phyloP scores from a whole-genome alignment of 2,329 filamentous ascomycete species.

The Coniosporium tulheliwenetii region DNA sequence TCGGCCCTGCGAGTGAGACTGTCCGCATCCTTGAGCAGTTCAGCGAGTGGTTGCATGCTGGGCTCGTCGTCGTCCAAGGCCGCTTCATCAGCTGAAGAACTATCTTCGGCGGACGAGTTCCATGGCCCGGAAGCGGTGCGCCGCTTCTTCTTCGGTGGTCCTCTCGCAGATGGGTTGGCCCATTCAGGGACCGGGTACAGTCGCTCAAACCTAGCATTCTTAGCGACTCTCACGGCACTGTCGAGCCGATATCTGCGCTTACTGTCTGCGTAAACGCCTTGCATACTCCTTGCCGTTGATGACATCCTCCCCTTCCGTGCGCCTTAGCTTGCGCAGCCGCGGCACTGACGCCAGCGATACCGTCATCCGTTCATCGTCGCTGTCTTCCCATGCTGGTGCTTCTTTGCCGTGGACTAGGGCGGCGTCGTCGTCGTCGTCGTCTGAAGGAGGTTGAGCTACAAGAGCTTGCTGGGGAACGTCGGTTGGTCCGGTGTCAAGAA shows the following conservation, averaged over 20 bases:
- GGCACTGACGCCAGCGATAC: conserved; percentile 67
- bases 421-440: conserved; percentile 23
- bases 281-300: conserved; percentile 79
- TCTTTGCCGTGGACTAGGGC: conserved; percentile 21
- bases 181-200: conserved; percentile 47
- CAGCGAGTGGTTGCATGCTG: conserved; percentile 63
- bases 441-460: conserved; percentile 17
- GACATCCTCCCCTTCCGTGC: conserved; percentile 69
- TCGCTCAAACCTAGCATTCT: conserved; percentile 23
- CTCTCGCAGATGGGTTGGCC: conserved; percentile 30
- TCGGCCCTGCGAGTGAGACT: conserved; percentile 41
- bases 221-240: neutral
- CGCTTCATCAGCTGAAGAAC: conserved; percentile 41
- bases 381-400: conserved; percentile 73
- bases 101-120: conserved; percentile 32
- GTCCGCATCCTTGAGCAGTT: conserved; percentile 60
- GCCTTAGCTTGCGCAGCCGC: conserved; percentile 67
- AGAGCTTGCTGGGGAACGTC: conserved; percentile 16
- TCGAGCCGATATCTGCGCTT: conserved; percentile 14
- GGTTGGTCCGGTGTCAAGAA: conserved; percentile 53
- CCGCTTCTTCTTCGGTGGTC: conserved; percentile 27
- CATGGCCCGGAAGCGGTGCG: conserved; percentile 24
- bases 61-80: conserved; percentile 29
- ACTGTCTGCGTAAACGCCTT: conserved; percentile 65
- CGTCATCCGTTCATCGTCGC: conserved; percentile 77